Evolutionary conservation across 106 monocot species (phyloP).

Genomic region (Dendrobium officinale): DNA sequence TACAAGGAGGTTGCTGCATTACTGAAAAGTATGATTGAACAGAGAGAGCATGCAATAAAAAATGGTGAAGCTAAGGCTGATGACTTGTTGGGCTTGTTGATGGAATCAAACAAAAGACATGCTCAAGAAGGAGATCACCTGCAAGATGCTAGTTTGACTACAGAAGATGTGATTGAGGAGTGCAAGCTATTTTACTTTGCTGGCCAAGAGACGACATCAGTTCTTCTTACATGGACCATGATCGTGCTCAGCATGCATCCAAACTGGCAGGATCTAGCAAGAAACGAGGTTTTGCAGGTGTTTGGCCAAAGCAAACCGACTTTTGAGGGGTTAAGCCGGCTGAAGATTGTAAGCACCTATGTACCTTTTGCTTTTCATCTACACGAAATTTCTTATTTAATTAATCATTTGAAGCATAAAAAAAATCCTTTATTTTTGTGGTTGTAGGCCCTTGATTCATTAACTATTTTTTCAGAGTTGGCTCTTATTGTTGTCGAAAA

Average conservation of each 20-base stretch:
- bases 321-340: too few species aligned
- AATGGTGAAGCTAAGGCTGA: neutral
- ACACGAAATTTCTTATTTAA: too few species aligned
- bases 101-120: conserved; percentile 22
- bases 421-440: too few species aligned
- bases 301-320: too few species aligned
- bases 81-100: neutral
- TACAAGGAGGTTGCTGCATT: neutral
- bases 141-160: conserved; percentile 1
- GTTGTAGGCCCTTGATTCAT: too few species aligned
- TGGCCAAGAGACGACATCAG: conserved; percentile 34
- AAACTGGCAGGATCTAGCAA: conserved; percentile 21
- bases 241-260: conserved; percentile 28
- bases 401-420: too few species aligned
- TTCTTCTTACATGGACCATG: conserved; percentile 35
- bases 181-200: conserved; percentile 20
- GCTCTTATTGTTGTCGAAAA: too few species aligned
- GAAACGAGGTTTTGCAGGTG: too few species aligned
- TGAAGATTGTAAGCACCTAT: conserved; percentile 9
- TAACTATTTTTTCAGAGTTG: too few species aligned
- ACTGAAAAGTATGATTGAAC: neutral
- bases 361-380: too few species aligned
- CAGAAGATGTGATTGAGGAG: conserved; percentile 34
- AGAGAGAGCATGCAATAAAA: neutral
- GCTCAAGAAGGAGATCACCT: neutral